phyloP scores from a whole-genome alignment of 441 rosid genomes.

The Erodium moschatum region DNA sequence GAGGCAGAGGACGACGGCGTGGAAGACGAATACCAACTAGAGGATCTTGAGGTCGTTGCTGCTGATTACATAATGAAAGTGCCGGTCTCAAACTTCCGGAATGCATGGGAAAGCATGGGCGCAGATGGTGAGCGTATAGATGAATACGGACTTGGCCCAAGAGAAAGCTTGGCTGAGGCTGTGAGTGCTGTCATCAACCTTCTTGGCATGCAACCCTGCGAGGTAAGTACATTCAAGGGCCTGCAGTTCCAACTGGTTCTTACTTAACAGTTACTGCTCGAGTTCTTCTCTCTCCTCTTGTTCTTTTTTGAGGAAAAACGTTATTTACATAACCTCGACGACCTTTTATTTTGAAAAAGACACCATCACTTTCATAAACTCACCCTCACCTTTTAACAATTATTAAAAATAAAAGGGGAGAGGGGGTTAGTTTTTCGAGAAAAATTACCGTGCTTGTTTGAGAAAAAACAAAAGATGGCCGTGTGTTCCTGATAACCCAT shows the following conservation, averaged over 20 bases:
- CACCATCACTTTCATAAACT: no score
- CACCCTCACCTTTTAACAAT: no score
- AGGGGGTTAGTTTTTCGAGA: no score
- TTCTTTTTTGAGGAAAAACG: no score
- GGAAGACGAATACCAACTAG: slow-evolving; percentile 95
- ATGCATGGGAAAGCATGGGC: slow-evolving; percentile 90
- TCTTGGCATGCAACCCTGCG: slow-evolving; percentile 98
- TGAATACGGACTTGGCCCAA: slow-evolving; percentile 89
- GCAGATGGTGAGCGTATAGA: slow-evolving; percentile 69
- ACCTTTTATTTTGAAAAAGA: no score
- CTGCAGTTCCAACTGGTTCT: neutral
- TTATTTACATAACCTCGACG: no score
- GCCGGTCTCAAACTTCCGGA: slow-evolving; percentile 74
- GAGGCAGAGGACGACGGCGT: slow-evolving; percentile 94
- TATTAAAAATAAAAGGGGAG: no score
- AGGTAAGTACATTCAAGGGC: slow-evolving; percentile 37
- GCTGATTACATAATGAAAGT: slow-evolving; percentile 86
- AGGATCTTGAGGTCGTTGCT: slow-evolving; percentile 83
- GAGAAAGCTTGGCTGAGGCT: slow-evolving; percentile 80
- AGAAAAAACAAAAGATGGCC: no score
- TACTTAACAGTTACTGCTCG: neutral
- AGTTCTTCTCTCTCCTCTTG: no score
- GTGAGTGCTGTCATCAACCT: slow-evolving; percentile 70
- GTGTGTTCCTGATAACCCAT: no score
- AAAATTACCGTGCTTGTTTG: no score